A percentile compares a stretch with the other conserved stretches of the same genome.
Conservation (phyloP, 495 filamentous ascomycete species). For the Pseudevernia furfuracea region DNA sequence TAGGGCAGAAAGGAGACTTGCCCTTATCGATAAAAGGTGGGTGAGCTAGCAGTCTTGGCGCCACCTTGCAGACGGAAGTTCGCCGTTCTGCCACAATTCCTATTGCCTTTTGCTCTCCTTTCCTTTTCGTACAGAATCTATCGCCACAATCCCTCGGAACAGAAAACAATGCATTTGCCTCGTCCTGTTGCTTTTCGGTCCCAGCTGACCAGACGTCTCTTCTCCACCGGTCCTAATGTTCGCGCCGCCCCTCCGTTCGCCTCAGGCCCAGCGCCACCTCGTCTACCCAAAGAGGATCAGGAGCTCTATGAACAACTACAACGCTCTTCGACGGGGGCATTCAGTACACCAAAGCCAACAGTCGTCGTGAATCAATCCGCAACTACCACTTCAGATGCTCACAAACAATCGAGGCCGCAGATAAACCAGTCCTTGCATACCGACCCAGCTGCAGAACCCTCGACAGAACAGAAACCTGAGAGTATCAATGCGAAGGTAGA, state of each 20-base stretch:
- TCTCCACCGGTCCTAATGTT: conserved; percentile 28
- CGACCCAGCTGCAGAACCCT: conserved; percentile 8
- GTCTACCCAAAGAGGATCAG: conserved; percentile 81
- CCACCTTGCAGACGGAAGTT: not conserved
- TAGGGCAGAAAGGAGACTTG: not conserved
- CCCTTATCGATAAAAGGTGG: not conserved
- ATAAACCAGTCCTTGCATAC: conserved; percentile 35
- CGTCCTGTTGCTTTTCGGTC: conserved; percentile 21
- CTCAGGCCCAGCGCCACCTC: conserved; percentile 63
- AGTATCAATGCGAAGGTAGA: conserved; percentile 34
- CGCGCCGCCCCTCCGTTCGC: conserved; percentile 33
- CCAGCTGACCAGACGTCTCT: conserved; percentile 22
- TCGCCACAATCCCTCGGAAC: not conserved
- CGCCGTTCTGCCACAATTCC: not conserved
- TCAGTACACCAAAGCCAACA: conserved; percentile 51
- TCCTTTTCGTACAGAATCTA: not conserved
- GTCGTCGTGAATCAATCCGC: conserved; percentile 42
- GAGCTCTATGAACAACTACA: conserved; percentile 89
- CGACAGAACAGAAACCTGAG: conserved; percentile 24
- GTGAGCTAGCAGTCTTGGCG: not conserved
- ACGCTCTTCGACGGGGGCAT: conserved; percentile 59
- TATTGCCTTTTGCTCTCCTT: not conserved
- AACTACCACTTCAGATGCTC: conserved; percentile 22
- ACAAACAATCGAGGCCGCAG: conserved; percentile 18
- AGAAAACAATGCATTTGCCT: conserved; percentile 17